Base-by-base conservation (phyloP, 2,329 filamentous ascomycete species). In the Pseudopyricularia cyperi region DNA sequence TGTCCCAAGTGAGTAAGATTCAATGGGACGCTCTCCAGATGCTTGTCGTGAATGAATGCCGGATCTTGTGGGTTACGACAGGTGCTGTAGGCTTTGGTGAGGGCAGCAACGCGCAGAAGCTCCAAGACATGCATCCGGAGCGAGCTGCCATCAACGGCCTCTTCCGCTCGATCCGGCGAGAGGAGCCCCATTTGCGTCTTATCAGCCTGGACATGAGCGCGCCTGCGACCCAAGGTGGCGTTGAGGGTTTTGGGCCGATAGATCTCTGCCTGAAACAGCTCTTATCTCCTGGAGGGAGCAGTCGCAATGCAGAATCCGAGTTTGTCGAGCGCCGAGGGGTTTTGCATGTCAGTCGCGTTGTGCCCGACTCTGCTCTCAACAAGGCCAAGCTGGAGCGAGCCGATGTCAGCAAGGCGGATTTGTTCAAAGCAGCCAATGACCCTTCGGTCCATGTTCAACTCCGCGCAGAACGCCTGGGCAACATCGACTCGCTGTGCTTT, bases 11-110 rank as follows among this genome's bases (percentile, higher is more conserved):
- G 15, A 47, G 15, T 5, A 3, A 28, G 6, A 1, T 1, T 7
- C 44, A 47, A 28, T 47, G 44, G 44, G 44, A 47, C n/a, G 44
- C 44, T 28, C 3, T 47, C 15, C 44, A 47, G 11, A 28, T 28
- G 14, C 44, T 47, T 8, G 26, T 47, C n/a, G 15, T 12, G 2
- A n/a, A 28, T 4, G 44, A 47, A 19, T 47, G 55, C 26, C 24
- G 56, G 1, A 51, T 68, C 15, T 54, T 69, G 9, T 69, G 66
- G 66, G 53, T 68, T 17, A 68, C 66, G 3, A 57, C 56, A 1
- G 63, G 63, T 37, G 54, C 59, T 0, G 54, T 57, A 30, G 37
- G 37, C 17, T 42, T 24, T 3, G 3, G 19, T 14, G 8, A 19
- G 8, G n/a, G 11, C 37, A n/a, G 37, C 8, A 7, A 42, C 3